Evolutionary conservation across 192 early-diverging fungal genomes (phyloP).

Genomic region (Linnemannia zychae): DNA sequence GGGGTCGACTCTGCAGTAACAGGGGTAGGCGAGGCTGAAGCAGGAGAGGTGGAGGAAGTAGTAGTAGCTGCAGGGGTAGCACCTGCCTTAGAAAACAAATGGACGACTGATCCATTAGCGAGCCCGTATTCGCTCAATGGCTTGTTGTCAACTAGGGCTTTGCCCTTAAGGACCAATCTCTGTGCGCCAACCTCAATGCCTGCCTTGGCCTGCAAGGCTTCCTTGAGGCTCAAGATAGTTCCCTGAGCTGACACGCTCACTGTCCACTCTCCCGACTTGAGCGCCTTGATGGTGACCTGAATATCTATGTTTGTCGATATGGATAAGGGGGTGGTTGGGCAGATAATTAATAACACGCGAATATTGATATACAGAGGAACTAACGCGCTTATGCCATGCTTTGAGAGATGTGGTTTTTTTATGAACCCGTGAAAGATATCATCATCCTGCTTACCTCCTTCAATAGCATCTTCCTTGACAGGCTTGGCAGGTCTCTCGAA

Average conservation of each 20-base stretch:
- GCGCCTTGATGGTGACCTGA: slow-evolving; percentile 58
- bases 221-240: slow-evolving; percentile 57
- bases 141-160: slow-evolving; percentile 68
- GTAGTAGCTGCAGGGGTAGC: neutral
- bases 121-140: slow-evolving; percentile 65
- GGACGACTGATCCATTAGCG: slow-evolving; percentile 56
- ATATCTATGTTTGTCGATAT: slow-evolving; percentile 35
- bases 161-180: slow-evolving; percentile 72
- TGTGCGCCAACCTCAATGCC: slow-evolving; percentile 55
- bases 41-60: slow-evolving; percentile 3
- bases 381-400: neutral
- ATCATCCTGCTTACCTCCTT: slow-evolving; percentile 35
- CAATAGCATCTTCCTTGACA: slow-evolving; percentile 17
- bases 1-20: neutral
- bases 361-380: neutral
- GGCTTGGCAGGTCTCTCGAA: slow-evolving; percentile 46
- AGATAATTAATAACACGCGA: slow-evolving; percentile 1
- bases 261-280: slow-evolving; percentile 59
- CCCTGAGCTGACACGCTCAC: slow-evolving; percentile 52
- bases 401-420: neutral
- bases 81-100: slow-evolving; percentile 64
- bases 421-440: neutral
- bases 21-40: neutral
- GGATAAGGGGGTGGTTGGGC: neutral
- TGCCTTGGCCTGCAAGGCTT: slow-evolving; percentile 46